Percentiles rank a stretch among this genome's conserved stretches.
These are phyloP conservation scores for Dissophora ornata DNA, from an alignment of 192 early-diverging fungal species.

Conservation along the genomic window DNA sequence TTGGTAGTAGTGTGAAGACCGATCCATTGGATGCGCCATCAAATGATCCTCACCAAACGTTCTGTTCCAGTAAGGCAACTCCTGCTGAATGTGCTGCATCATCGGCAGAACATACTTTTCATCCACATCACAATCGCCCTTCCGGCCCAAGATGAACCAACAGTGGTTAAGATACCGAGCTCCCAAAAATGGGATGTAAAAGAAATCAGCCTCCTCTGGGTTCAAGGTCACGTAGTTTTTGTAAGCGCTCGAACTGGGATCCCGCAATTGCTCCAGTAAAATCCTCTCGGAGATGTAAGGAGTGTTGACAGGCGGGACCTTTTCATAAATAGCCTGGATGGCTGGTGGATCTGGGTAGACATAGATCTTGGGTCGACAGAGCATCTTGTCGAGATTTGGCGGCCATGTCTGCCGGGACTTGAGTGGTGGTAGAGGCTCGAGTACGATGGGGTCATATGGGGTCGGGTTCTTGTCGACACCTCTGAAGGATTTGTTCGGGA, in stretches of 20 bases:
- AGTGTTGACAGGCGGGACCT: constrained; percentile 23
- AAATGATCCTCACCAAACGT: constrained; percentile 52
- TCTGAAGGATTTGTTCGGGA: background rate
- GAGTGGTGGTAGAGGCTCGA: constrained; percentile 8
- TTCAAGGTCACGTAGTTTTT: constrained; percentile 59
- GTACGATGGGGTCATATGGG: background rate
- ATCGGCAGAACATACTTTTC: constrained; percentile 53
- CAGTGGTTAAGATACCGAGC: constrained; percentile 59
- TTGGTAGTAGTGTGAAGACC: constrained; percentile 53
- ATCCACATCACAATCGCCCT: constrained; percentile 55
- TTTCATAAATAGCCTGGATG: constrained; percentile 44
- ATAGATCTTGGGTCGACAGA: constrained; percentile 57
- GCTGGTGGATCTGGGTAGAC: constrained; percentile 52
- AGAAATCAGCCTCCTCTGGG: constrained; percentile 55
- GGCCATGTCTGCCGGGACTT: constrained; percentile 31
- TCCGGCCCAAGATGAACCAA: constrained; percentile 54
- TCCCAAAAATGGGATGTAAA: constrained; percentile 62
- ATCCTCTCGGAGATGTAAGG: constrained; percentile 57
- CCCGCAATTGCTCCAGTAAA: constrained; percentile 47
- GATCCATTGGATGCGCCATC: constrained; percentile 61
- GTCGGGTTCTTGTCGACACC: constrained; percentile 11
- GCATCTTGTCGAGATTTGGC: constrained; percentile 40
- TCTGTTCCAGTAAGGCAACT: constrained; percentile 56
- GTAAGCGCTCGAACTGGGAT: constrained; percentile 34
- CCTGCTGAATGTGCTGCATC: constrained; percentile 55